Evolutionary conservation across 306 rosid species (phyloP), one percentile per base, ranked within the genome.

Genomic region (Mucuna pruriens): DNA sequence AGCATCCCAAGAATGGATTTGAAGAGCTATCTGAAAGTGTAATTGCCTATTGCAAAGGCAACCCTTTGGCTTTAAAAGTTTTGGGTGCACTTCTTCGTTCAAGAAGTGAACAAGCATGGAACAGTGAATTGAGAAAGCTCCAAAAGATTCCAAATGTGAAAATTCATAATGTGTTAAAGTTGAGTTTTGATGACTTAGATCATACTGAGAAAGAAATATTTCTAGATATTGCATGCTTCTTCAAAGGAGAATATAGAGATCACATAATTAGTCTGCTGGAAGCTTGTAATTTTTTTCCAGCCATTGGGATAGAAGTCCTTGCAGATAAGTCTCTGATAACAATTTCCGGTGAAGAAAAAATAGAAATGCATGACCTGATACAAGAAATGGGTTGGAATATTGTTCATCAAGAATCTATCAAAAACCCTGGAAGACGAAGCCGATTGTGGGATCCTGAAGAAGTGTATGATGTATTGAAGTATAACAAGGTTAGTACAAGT

Each of bases 361-460:
- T 82, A 51, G 34, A 76, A 70, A 83, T 85, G 88, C 85, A 82
- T 42, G 82, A 75, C 9, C 42, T 82, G 45, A 11, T 82, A 31
- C 85, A 79, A 19, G 29, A 75, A 40, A 46, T 82, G 80, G 88
- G 76, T 2, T 11, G 26, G 52, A 49, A 19, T 7, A 81, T 84
- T 22, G 84, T 87, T 67, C 79, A 16, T 6, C 34, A 26, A 17
- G 80, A 86, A 39, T 72, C 76, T 40, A 1, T 40, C n/a, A 74
- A 81, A 8, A 17, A 74, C 11, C 74, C 82, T 5, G 86, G 74
- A 19, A 34, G 69, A 6, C 68, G 83, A 52, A 87, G 80, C 26
- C 66, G 88, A 45, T 9, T 87, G 16, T 78, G 73, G 70, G 11
- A 15, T 49, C 29, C 31, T 23, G 25, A 76, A 2, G 88, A 81